Base-by-base conservation (phyloP, 2,329 filamentous ascomycete species). In the Geosmithia putterillii region DNA sequence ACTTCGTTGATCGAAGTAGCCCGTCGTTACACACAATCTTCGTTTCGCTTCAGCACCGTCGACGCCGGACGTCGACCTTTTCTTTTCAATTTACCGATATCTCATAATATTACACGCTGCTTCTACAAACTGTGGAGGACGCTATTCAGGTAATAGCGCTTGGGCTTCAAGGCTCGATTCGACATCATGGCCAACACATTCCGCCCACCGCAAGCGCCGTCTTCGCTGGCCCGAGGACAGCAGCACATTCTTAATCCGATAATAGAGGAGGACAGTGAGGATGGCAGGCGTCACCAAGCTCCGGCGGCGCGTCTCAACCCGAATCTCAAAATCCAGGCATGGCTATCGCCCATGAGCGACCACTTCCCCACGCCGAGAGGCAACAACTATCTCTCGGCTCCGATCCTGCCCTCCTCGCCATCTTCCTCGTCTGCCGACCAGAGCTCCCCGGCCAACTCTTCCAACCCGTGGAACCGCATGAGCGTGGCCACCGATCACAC, bases 351-450 rank as follows among this genome's bases (percentile, higher is more conserved):
- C 38, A 61, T 70, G 59, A 76, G 70, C 57, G 74, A 76, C 52
- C 72, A 86, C 57, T 86, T 86, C 56, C 83, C 81, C 37, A 84
- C 81, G 8, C 81, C 82, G n/a, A 71, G 78, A 53, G 81, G 79
- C 46, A 65, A 74, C 51, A 70, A 82, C 58, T 80, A 79, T 56
- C 70, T 82, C 55, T 67, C 78, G 35, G 78, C 76, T 41, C 75
- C 77, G 40, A 70, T 76, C 55, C 67, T 79, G 44, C 72, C 79
- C 32, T 78, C 76, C 42, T 79, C 77, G 42, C 74, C 76, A 18
- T 76, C 74, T 19, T 70, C 71, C 41, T 62, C 63, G 34, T 72
- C 74, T 7, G 66, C 65, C 46, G 73, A 74, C 48, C 69, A 62
- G 51, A 68, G 62, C 42, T 76, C 74, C 45, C 76, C 69, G 43